Evolutionary conservation across 345 rosid species (phyloP).

Genomic region (Raphanus raphanistrum): DNA sequence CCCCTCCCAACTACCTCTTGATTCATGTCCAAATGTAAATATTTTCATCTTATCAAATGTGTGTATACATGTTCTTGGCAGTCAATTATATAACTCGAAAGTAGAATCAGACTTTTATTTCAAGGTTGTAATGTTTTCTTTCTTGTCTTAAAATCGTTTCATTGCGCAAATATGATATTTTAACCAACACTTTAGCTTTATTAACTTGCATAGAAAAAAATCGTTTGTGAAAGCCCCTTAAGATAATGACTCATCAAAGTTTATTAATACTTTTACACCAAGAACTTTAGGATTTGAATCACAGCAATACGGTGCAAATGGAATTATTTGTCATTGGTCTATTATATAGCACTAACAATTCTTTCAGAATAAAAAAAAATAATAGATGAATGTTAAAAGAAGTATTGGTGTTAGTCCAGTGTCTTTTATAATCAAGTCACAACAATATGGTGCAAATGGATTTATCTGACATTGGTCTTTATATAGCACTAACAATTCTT

Average conservation of each 20-base stretch:
- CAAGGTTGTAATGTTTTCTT: not conserved
- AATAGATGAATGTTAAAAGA: no score
- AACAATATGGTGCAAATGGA: no score
- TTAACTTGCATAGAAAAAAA: not conserved
- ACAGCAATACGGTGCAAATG: no score
- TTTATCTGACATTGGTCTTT: no score
- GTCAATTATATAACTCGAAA: not conserved
- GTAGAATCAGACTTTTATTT: not conserved
- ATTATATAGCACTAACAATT: no score
- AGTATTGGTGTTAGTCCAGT: not conserved
- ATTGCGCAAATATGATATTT: not conserved
- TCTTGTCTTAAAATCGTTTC: not conserved
- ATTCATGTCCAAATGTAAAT: slow-evolving; percentile 23
- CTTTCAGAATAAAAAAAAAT: no score
- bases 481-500: no score
- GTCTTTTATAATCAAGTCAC: no score
- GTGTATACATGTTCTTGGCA: slow-evolving; percentile 1
- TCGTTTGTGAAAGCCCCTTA: not conserved
- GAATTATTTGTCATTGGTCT: no score
- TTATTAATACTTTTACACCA: no score
- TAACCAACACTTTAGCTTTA: not conserved
- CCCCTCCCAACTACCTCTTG: slow-evolving; percentile 39
- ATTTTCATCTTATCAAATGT: not conserved
- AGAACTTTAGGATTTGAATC: no score
- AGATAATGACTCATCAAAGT: no score